Percentiles rank a stretch among this genome's conserved stretches.
These are phyloP conservation scores for Sphagnum tenellum DNA, from an alignment of 225 moss, liverwort and hornwort genomes.

Conservation along the genomic window DNA sequence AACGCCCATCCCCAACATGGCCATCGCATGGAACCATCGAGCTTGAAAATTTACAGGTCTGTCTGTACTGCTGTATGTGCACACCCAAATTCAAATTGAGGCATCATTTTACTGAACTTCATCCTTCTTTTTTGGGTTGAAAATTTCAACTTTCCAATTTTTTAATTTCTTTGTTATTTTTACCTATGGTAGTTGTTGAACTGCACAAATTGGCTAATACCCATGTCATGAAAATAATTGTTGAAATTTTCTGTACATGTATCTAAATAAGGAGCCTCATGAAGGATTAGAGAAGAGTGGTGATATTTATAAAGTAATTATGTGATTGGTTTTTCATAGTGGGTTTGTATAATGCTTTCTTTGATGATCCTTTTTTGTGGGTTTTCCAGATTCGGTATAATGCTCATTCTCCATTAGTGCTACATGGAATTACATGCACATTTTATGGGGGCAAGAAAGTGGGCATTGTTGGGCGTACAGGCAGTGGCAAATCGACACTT, in stretches of 20 bases:
- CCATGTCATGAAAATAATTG: no score
- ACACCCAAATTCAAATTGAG: background rate
- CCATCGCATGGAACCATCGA: constrained; percentile 15
- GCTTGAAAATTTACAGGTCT: constrained; percentile 17
- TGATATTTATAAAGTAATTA: no score
- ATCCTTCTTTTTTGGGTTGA: background rate
- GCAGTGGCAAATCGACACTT: no score
- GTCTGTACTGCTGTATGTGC: background rate
- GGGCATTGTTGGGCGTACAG: no score
- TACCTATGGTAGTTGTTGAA: no score
- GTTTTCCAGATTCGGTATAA: constrained; percentile 3
- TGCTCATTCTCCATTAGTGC: constrained; percentile 1
- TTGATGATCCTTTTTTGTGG: no score
- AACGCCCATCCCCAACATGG: constrained; percentile 19
- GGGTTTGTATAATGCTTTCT: no score
- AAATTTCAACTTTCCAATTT: background rate
- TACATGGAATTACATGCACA: constrained; percentile 4
- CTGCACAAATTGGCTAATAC: no score
- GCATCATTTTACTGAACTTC: background rate
- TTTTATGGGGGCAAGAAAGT: constrained; percentile 1
- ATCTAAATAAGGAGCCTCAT: background rate
- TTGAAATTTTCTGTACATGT: background rate
- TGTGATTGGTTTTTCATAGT: no score
- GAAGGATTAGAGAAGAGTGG: no score
- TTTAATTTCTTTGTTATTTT: no score